phyloP scores from a whole-genome alignment of 768 basidiomycete species.

The Naganishia vishniacii region DNA sequence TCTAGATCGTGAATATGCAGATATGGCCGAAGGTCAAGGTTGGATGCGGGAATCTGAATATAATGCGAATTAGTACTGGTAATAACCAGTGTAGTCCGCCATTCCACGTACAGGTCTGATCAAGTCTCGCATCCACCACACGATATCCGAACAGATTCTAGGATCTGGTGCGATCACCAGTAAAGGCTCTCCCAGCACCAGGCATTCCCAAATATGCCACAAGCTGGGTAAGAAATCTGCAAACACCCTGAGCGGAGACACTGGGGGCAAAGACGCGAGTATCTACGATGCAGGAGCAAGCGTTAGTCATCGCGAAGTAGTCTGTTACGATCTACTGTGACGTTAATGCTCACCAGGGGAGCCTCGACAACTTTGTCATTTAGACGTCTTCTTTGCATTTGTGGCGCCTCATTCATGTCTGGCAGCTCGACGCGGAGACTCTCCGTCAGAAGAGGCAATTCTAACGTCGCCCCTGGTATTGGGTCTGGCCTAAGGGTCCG shows the following conservation, averaged over 20 bases:
- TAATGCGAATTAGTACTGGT: neutral
- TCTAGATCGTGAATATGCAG: constrained; percentile 96
- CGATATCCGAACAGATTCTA: constrained; percentile 68
- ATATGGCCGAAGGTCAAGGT: constrained; percentile 80
- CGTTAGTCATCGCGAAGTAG: neutral
- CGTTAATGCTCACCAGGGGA: constrained; percentile 14
- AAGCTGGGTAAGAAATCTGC: constrained; percentile 49
- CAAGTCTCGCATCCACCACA: constrained; percentile 88
- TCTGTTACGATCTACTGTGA: constrained; percentile 49
- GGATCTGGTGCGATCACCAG: constrained; percentile 75
- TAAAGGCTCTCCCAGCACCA: constrained; percentile 83
- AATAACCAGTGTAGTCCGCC: neutral
- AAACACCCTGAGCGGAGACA: constrained; percentile 46
- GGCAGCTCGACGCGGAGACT: constrained; percentile 71
- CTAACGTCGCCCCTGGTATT: constrained; percentile 60
- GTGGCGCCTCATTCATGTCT: constrained; percentile 63
- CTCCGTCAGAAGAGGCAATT: constrained; percentile 77
- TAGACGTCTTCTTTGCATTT: constrained; percentile 50
- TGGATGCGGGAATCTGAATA: constrained; percentile 56
- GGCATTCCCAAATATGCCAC: constrained; percentile 74
- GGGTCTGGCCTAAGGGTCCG: constrained; percentile 64
- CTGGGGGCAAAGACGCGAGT: constrained; percentile 46
- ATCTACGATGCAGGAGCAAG: constrained; percentile 31
- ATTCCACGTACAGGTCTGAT: constrained; percentile 61
- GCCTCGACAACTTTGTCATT: neutral